Base-by-base conservation (phyloP, 2,329 filamentous ascomycete genomes). In the Pseudonectria foliicola region DNA sequence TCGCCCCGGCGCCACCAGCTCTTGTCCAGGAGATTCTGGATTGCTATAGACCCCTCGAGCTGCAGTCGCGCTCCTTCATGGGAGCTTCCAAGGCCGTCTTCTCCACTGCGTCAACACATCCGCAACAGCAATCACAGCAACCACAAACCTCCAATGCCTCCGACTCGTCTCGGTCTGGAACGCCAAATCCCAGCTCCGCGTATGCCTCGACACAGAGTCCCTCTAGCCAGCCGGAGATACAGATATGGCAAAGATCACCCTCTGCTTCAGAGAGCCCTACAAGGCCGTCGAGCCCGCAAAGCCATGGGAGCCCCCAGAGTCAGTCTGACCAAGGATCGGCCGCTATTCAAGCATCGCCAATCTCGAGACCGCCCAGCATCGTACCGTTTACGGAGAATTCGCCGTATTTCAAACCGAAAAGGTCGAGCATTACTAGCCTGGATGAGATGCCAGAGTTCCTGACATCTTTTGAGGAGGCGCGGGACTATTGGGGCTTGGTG, bases 11-110 rank as follows among this genome's bases (percentile, higher is more conserved):
- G 8, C 60, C 60, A 11, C 60, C 60, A 3, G 40, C 55, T 1
- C 29, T 63, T 25, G 60, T 63, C 0, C 55, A 61, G 18, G 59
- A 63, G 33, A 62, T 63, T 15, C 40, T 63, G 1, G 60, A 63
- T 28, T 63, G 60, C 32, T 63, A 62, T 18, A 61, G 55, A 18
- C 60, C 60, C 3, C 39, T 63, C 6, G 60, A 63, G 35, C 38
- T 63, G 11, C 60, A 63, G 40, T 62, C 60, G 3, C 53, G 60
- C 12, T 61, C 60, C 3, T 63, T 61, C 25, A 55, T 62, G 52
- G 59, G 59, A 1, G 62, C 60, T 1, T 63, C 61, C 33, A 52
- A 46, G 35, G 57, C 58, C 21, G 55, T 54, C 40, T 60, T 61
- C 38, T 57, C 54, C 28, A n/a, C n/a, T n/a, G n/a, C n/a, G n/a